Conservation (phyloP, 768 basidiomycete species). For the Lentinula sp. region DNA sequence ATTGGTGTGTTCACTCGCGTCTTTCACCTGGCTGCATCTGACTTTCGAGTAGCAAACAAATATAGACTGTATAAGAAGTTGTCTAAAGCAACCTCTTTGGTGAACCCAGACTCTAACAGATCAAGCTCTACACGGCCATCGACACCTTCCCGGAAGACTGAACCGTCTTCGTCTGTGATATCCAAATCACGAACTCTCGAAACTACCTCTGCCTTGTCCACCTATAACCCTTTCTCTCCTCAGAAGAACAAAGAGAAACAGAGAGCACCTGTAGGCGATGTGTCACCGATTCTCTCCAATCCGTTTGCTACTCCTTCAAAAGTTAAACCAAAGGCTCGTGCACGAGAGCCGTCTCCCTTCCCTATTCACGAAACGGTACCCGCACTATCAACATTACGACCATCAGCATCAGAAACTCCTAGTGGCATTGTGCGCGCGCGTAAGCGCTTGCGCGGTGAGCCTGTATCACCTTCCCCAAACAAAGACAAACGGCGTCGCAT, state of each 20-base stretch:
- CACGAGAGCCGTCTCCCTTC: constrained; percentile 26
- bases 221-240: constrained; percentile 78
- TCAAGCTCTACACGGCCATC: constrained; percentile 23
- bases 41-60: constrained; percentile 50
- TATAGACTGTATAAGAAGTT: constrained; percentile 81
- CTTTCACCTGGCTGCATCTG: constrained; percentile 9
- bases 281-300: constrained; percentile 25
- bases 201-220: constrained; percentile 43
- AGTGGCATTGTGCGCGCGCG: constrained; percentile 62
- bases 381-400: constrained; percentile 14
- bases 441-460: constrained; percentile 77
- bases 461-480: constrained; percentile 76
- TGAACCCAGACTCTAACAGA: constrained; percentile 11
- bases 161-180: constrained; percentile 27
- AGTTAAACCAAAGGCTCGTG: constrained; percentile 21
- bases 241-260: constrained; percentile 56
- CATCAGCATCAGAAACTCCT: constrained; percentile 25
- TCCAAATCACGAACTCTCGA: constrained; percentile 47
- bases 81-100: constrained; percentile 35
- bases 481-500: constrained; percentile 70
- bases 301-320: constrained; percentile 41
- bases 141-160: constrained; percentile 17
- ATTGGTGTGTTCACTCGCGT: constrained; percentile 46
- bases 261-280: constrained; percentile 17
- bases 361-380: constrained; percentile 22